Evolutionary conservation across 2,329 filamentous ascomycete genomes (phyloP).

Genomic region (Emergomyces pasteurianus): DNA sequence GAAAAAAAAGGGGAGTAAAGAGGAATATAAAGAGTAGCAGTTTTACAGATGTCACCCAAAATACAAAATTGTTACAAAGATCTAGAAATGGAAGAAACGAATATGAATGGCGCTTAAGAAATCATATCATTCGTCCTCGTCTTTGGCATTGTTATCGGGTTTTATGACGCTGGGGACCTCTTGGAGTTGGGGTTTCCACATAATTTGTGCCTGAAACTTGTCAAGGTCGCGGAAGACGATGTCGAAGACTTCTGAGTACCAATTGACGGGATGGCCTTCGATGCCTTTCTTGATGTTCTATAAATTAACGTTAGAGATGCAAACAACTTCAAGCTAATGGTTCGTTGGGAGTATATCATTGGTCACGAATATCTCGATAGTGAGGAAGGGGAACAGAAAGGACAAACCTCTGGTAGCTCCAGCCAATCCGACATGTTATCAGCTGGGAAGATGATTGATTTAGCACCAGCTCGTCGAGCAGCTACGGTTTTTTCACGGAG

Average conservation of each 20-base stretch:
- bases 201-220: constrained; percentile 54
- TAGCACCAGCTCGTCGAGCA: constrained; percentile 80
- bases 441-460: constrained; percentile 83
- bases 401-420: constrained; percentile 82
- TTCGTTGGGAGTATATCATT: not conserved
- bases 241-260: constrained; percentile 91
- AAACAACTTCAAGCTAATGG: not conserved
- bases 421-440: constrained; percentile 97
- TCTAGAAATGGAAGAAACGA: not conserved
- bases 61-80: not conserved
- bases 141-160: constrained; percentile 21
- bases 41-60: not conserved
- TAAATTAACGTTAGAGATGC: not conserved
- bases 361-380: not conserved
- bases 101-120: not conserved
- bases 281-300: constrained; percentile 98
- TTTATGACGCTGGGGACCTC: constrained; percentile 33
- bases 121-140: not conserved
- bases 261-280: constrained; percentile 77
- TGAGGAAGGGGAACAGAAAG: not conserved
- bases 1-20: not conserved
- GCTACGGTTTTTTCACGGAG: constrained; percentile 95
- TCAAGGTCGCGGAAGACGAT: constrained; percentile 79
- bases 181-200: constrained; percentile 55
- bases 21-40: not conserved